Evolutionary conservation across 371 early-diverging fungal genomes (phyloP).

Genomic region (Mortierella sp.): DNA sequence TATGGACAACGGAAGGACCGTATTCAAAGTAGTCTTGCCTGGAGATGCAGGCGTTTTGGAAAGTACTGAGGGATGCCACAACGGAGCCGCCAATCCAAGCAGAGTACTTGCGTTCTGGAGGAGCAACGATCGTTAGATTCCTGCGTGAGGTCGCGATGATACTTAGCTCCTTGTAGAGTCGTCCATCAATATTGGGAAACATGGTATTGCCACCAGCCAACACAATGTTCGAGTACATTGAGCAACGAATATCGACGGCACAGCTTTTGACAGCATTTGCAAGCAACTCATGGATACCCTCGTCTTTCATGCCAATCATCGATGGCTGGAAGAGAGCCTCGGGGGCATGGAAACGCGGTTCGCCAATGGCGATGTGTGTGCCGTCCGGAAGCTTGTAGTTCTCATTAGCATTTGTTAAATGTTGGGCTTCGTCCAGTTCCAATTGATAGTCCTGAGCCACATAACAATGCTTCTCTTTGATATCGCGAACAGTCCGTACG

Average conservation of each 20-base stretch:
- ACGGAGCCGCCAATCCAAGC: constrained; percentile 99
- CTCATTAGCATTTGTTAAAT: constrained; percentile 53
- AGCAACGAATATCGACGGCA: constrained; percentile 91
- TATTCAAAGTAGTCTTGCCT: constrained; percentile 98
- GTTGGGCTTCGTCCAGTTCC: constrained; percentile 87
- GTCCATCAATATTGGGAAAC: constrained; percentile 88
- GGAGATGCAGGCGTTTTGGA: constrained; percentile 68
- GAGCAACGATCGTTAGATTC: constrained; percentile 96
- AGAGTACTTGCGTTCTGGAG: constrained; percentile 96
- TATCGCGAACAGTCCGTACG: constrained; percentile 90
- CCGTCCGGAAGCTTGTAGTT: constrained; percentile 94
- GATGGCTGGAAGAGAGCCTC: constrained; percentile 90
- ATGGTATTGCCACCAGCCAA: constrained; percentile 95
- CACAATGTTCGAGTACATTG: constrained; percentile 89
- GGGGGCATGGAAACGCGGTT: constrained; percentile 82
- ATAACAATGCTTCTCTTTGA: constrained; percentile 96
- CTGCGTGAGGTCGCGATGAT: constrained; percentile 84
- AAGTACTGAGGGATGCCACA: constrained; percentile 82
- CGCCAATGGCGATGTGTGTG: constrained; percentile 74
- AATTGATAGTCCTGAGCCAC: constrained; percentile 86
- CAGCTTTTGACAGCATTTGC: constrained; percentile 89
- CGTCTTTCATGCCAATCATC: constrained; percentile 88
- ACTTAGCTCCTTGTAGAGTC: constrained; percentile 89
- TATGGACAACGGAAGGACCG: constrained; percentile 98
- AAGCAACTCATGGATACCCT: constrained; percentile 91